Percentiles rank a stretch among this genome's conserved stretches.
Conservation (phyloP, 805 yeast genomes). For the Spencermartinsiella europaea region DNA sequence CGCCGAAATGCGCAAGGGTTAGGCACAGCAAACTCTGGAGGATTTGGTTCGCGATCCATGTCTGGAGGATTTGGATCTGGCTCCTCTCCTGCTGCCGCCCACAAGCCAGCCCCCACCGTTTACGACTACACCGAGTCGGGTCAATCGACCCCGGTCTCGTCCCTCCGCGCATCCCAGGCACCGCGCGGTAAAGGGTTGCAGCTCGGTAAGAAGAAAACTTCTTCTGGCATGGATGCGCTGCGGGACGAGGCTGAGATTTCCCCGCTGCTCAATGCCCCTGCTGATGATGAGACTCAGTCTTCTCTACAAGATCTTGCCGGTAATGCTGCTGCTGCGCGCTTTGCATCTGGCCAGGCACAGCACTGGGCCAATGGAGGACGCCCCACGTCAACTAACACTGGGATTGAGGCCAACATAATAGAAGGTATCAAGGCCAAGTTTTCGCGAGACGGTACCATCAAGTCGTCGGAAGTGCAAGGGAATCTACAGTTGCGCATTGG, state of each 20-base stretch:
- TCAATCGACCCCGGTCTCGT: conserved; percentile 8
- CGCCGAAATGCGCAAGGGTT: conserved; percentile 28
- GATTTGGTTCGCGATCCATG: conserved; percentile 11
- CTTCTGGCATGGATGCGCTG: conserved; percentile 13
- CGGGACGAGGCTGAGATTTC: conserved; percentile 24
- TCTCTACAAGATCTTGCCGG: conserved; percentile 3
- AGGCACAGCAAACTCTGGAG: conserved; percentile 21
- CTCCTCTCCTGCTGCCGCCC: conserved; percentile 10
- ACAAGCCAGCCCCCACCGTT: conserved; percentile 9
- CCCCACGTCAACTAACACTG: conserved; percentile 48
- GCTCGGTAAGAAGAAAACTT: conserved; percentile 51
- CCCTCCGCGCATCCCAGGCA: conserved; percentile 26
- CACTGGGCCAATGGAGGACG: conserved; percentile 17
- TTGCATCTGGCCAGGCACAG: conserved; percentile 20
- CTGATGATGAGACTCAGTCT: conserved; percentile 29
- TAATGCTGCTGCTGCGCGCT: conserved; percentile 18
- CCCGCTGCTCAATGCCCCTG: conserved; percentile 29
- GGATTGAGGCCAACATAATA: conserved; percentile 69
- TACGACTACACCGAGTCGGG: conserved; percentile 19
- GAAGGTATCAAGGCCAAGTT: conserved; percentile 77
- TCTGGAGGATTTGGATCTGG: conserved; percentile 17
- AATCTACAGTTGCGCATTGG: conserved; percentile 84
- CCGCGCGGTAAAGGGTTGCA: conserved; percentile 70
- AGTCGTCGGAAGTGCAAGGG: conserved; percentile 74
- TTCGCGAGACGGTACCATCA: conserved; percentile 68